These are phyloP conservation scores for Lathyrus aphaca DNA, from an alignment of 306 rosid genomes.

Conservation along the genomic window DNA sequence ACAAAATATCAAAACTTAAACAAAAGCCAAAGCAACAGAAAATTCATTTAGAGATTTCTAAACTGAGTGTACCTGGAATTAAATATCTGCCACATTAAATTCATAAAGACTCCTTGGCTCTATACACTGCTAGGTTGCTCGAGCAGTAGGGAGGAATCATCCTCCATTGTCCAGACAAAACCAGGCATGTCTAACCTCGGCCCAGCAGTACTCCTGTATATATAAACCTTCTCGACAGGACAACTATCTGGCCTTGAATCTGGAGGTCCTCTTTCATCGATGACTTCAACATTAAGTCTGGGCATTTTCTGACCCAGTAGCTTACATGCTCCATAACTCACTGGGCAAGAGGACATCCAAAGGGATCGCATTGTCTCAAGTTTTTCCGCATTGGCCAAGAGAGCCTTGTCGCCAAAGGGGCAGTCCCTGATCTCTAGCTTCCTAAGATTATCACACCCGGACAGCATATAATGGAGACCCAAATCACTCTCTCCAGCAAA, in stretches of 20 bases:
- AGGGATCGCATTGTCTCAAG: conserved; percentile 99
- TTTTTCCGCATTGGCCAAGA: conserved; percentile 97
- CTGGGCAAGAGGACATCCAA: conserved; percentile 98
- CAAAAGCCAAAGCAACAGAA: conserved; percentile 46
- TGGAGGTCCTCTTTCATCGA: conserved; percentile 90
- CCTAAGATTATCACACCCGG: conserved; percentile 90
- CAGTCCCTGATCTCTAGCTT: conserved; percentile 97
- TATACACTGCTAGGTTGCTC: conserved; percentile 35
- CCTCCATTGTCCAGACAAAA: conserved; percentile 76
- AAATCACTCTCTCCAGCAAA: conserved; percentile 93
- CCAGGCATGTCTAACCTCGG: conserved; percentile 82
- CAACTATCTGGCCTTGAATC: conserved; percentile 68
- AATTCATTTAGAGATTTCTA: conserved; percentile 41
- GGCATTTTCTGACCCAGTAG: conserved; percentile 89
- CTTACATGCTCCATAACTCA: conserved; percentile 94
- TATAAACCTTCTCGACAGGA: conserved; percentile 86
- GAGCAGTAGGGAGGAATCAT: conserved; percentile 53
- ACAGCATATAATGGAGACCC: conserved; percentile 83
- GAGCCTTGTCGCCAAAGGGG: conserved; percentile 97
- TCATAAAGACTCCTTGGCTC: neutral
- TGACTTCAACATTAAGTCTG: conserved; percentile 41
- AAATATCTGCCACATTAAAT: conserved; percentile 24
- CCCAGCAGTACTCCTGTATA: conserved; percentile 79
- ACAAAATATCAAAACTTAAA: conserved; percentile 52
- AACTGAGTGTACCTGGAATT: conserved; percentile 56